These are phyloP conservation scores for Aspergillus floridensis DNA, from an alignment of 2,329 filamentous ascomycete species.

Conservation along the genomic window DNA sequence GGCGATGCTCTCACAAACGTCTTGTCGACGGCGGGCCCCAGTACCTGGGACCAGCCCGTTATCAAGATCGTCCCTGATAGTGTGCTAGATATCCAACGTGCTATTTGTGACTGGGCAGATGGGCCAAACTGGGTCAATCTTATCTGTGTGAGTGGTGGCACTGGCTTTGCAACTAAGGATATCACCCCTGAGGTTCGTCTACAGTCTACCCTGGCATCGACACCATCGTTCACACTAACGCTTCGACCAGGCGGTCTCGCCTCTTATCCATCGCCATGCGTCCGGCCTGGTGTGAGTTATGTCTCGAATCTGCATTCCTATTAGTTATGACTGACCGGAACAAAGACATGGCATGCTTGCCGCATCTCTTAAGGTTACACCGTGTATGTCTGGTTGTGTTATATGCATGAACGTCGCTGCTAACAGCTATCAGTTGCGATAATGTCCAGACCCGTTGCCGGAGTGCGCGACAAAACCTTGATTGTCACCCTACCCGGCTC, in stretches of 20 bases:
- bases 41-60: constrained; percentile 68
- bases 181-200: constrained; percentile 75
- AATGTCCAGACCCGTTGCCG: constrained; percentile 93
- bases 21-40: constrained; percentile 64
- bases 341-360: constrained; percentile 84
- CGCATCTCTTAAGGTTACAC: constrained; percentile 78
- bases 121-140: constrained; percentile 63
- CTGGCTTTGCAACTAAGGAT: constrained; percentile 84
- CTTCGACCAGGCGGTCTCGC: constrained; percentile 64
- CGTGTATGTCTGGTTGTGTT: constrained; percentile 62
- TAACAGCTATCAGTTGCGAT: constrained; percentile 68
- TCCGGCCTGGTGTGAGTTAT: constrained; percentile 73
- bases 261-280: constrained; percentile 79
- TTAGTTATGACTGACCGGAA: constrained; percentile 18
- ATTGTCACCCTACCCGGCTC: constrained; percentile 91
- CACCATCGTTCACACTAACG: constrained; percentile 13
- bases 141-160: constrained; percentile 86
- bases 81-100: constrained; percentile 68
- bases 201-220: not conserved
- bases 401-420: not conserved
- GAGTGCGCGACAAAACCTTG: constrained; percentile 75
- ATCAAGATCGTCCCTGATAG: constrained; percentile 78
- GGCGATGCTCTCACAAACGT: constrained; percentile 65
- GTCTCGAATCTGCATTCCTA: not conserved
- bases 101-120: constrained; percentile 73